Conservation (phyloP, 495 filamentous ascomycete species). For the Penicillium egyptiacum region DNA sequence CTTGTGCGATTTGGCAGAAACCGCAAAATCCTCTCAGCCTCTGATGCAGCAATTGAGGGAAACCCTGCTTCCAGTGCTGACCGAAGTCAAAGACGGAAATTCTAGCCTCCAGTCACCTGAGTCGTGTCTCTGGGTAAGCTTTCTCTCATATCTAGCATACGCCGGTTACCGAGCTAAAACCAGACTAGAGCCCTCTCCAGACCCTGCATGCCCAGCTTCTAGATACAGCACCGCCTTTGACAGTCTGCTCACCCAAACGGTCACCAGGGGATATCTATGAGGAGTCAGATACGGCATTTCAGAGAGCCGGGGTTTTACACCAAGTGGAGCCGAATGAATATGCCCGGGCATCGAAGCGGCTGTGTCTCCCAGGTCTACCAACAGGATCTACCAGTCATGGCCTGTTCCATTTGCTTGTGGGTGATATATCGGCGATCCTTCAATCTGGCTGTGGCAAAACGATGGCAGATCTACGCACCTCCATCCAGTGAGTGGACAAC, state of each 20-base stretch:
- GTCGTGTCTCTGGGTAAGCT: constrained; percentile 32
- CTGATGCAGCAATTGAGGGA: constrained; percentile 20
- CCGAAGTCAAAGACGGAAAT: constrained; percentile 22
- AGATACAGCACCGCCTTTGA: background rate
- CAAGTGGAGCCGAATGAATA: constrained; percentile 14
- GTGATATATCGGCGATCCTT: constrained; percentile 22
- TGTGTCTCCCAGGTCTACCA: constrained; percentile 21
- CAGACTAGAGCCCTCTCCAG: constrained; percentile 25
- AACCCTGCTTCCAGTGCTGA: constrained; percentile 28
- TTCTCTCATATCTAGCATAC: background rate
- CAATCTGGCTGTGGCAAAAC: constrained; percentile 15
- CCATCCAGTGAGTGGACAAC: constrained; percentile 32
- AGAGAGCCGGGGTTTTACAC: constrained; percentile 10
- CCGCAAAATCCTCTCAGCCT: constrained; percentile 12
- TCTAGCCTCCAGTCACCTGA: constrained; percentile 20
- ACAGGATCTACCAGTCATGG: constrained; percentile 3
- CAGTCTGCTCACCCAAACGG: background rate
- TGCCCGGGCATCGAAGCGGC: constrained; percentile 29
- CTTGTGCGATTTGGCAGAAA: constrained; percentile 25
- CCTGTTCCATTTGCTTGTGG: constrained; percentile 24
- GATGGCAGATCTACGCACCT: constrained; percentile 27
- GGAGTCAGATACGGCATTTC: constrained; percentile 5
- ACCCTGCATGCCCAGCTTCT: constrained; percentile 15
- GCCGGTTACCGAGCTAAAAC: constrained; percentile 20
- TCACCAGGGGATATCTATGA: background rate